Base-by-base conservation (phyloP, 495 filamentous ascomycete species). In the Penicillium ochrochloron region DNA sequence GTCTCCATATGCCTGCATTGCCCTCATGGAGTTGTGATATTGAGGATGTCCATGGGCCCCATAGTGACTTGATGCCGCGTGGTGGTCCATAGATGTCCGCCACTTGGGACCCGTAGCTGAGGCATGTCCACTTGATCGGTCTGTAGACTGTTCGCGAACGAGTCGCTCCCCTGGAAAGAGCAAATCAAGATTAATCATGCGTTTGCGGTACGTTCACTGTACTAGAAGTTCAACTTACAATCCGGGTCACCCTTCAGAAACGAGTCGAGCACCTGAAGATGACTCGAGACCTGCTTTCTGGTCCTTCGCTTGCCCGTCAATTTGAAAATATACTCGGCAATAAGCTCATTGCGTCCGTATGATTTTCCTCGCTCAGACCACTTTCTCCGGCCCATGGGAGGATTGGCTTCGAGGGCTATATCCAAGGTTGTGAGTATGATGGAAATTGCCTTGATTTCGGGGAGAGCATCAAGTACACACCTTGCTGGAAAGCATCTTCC, bases 251-350 rank as follows among this genome's bases (percentile, higher is more conserved):
- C 80, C 60, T 83, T 81, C 64, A 94, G 81, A 69, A 93, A 91
- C 14, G 86, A 87, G 78, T 96, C 97, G 50, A 99, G 77, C n/a
- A 97, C 94, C 79, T 99, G 95, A 62, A 98, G 91, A 75, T 99
- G 95, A 68, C 94, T 97, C 0, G 94, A 97, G 10, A 99, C 91
- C 74, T 96, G 92, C 76, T 99, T 99, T 58, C 95, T 82, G 42
- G 74, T 81, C 61, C 93, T 85, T 35, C 73, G 69, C 68, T 85
- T 88, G 39, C 88, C 90, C 50, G 90, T 92, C 60, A 81, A 78
- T 61, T 86, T 85, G 67, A 84, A 87, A 53, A 99, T 90, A 68
- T 90, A 93, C 67, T 93, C 87, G 41, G 88, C 85, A 70, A 99
- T 95, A 57, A 97, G 82, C 81, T 97, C 94, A 72, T 99, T 99